Evolutionary conservation across 345 rosid species (phyloP), one percentile per base, ranked within the genome.

Genomic region (Lagerstroemia speciosa): DNA sequence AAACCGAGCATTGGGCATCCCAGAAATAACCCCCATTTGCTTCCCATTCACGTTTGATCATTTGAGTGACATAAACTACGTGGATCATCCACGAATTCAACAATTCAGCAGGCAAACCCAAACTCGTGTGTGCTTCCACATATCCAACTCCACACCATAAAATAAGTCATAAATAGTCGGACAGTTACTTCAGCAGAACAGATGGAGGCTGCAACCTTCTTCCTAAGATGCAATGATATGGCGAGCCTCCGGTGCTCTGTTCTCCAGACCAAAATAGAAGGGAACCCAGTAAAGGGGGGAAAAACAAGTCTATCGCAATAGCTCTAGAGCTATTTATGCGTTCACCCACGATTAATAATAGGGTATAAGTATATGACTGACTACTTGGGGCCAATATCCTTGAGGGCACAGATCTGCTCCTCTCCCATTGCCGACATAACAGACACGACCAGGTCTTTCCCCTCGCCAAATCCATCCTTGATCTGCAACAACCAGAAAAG

Each of bases 341-440:
- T 26, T 8, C 60, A 53, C 27, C n/a, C 60, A 53, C 27, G 9
- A 53, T 53, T 53, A 53, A 53, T 53, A 20, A 4, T n/a, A 53
- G 29, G 60, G 60, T 6, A 6, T 26, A n/a, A n/a, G n/a, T n/a
- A n/a, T n/a, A n/a, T 11, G 46, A n/a, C 2, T 9, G 63, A 31
- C n/a, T 46, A 67, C 52, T 67, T 67, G 69, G 58, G 58, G 69
- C 38, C 58, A 29, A 46, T 43, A 37, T 67, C 69, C 69, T 67
- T 67, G 20, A 67, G 69, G 36, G 69, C 69, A 22, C 69, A 67
- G 27, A 67, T 67, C 69, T 67, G 58, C 57, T 67, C 58, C 57
- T 67, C 69, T 67, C 69, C 69, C 69, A 45, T 67, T 16, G 69
- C 27, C 14, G 60, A 67, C 69, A 67, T 67, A 20, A 67, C 58